Percentiles rank a stretch among this genome's conserved stretches.
Evolutionary conservation across 2,329 filamentous ascomycete species (phyloP).

Genomic region (Pseudofabraea citricarpa): DNA sequence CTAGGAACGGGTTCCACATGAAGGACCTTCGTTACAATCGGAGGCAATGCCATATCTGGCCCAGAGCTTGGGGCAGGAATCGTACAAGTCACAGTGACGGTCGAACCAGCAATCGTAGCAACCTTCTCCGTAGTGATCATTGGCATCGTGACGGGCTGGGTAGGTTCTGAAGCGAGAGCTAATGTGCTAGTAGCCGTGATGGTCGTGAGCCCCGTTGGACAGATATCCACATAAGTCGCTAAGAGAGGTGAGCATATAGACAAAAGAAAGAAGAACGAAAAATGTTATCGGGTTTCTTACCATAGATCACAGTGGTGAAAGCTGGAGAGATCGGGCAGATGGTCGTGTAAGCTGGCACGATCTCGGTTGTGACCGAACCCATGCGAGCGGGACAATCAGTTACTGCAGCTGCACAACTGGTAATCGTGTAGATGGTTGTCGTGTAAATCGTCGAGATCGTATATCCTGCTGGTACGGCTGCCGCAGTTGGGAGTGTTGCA

Average conservation of each 20-base stretch:
- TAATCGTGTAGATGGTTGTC: conserved; percentile 6
- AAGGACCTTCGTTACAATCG: no score
- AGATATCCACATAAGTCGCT: conserved; percentile 1
- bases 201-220: background rate
- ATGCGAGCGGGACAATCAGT: conserved; percentile 16
- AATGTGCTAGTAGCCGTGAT: background rate
- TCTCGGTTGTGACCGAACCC: conserved; percentile 15
- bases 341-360: conserved; percentile 25
- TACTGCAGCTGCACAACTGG: conserved; percentile 15
- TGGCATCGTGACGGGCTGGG: background rate
- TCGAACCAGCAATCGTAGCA: background rate
- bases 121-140: background rate
- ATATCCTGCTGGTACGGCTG: background rate
- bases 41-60: no score
- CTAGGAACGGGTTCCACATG: no score
- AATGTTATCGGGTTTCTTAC: background rate
- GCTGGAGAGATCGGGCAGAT: conserved; percentile 22
- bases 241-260: background rate
- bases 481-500: background rate
- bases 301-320: conserved; percentile 17
- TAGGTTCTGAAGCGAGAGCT: background rate
- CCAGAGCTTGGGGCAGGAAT: background rate
- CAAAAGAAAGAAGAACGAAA: no score
- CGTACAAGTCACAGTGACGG: background rate
- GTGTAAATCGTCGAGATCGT: conserved; percentile 8